phyloP scores from a whole-genome alignment of 441 rosid species.

The Populus hybrid region DNA sequence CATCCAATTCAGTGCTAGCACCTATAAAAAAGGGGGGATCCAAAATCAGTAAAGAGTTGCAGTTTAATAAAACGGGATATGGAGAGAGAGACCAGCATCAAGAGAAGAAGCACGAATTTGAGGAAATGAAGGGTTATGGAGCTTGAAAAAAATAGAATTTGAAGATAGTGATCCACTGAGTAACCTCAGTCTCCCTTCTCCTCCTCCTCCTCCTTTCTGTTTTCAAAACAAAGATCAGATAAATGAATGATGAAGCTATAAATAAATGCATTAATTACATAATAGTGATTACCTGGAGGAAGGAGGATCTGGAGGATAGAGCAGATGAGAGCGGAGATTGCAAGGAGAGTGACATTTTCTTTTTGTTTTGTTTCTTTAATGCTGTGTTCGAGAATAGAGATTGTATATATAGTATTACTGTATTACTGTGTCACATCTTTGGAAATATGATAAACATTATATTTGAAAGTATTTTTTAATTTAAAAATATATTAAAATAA shows the following conservation, averaged over 20 bases:
- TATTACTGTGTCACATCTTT: no score
- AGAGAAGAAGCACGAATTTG: constrained; percentile 59
- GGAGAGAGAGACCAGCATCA: constrained; percentile 41
- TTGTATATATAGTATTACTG: no score
- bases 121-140: constrained; percentile 38
- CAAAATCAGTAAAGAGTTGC: background rate
- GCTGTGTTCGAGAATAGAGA: background rate
- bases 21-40: constrained; percentile 31
- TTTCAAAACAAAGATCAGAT: background rate
- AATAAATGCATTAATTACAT: background rate
- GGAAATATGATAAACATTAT: no score
- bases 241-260: background rate
- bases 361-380: background rate
- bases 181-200: constrained; percentile 25
- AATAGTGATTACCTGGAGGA: constrained; percentile 30
- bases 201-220: constrained; percentile 22
- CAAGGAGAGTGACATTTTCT: constrained; percentile 64
- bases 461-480: no score
- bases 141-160: constrained; percentile 34
- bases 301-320: constrained; percentile 44
- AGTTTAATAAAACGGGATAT: background rate
- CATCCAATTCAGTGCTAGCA: constrained; percentile 65
- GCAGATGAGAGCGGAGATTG: constrained; percentile 68
- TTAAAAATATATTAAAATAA: no score
- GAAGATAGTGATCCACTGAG: constrained; percentile 36